phyloP scores from a whole-genome alignment of 1,284 basidiomycete genomes.

The Tilletia walkeri region DNA sequence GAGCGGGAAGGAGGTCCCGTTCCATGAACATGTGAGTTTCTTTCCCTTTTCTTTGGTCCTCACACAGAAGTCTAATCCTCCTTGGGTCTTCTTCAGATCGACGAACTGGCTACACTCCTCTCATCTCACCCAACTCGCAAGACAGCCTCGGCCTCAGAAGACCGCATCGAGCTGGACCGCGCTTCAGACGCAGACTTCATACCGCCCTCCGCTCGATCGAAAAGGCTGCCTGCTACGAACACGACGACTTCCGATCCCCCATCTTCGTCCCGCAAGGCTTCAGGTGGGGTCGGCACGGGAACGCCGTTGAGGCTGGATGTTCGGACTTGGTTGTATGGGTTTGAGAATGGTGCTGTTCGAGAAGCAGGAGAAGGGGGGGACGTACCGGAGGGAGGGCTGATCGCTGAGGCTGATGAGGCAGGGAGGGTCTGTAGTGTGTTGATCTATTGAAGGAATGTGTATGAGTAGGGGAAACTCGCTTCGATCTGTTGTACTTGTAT shows the following conservation, averaged over 20 bases:
- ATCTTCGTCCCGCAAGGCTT: not conserved
- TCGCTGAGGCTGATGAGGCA: slow-evolving; percentile 1
- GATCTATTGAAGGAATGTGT: not conserved
- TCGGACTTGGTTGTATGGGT: not conserved
- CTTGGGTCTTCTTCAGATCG: not conserved
- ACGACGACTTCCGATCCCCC: too few species aligned
- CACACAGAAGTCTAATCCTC: too few species aligned
- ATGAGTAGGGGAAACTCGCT: too few species aligned
- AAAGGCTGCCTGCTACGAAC: too few species aligned
- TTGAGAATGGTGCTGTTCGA: not conserved
- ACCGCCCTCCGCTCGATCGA: not conserved
- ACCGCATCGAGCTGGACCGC: not conserved
- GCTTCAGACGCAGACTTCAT: not conserved
- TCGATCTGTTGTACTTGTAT: too few species aligned
- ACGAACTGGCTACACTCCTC: not conserved
- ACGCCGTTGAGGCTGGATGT: not conserved
- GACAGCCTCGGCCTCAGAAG: not conserved
- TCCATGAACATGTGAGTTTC: not conserved
- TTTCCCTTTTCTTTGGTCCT: too few species aligned
- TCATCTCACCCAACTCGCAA: not conserved
- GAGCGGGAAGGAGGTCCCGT: not conserved
- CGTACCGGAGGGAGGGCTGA: not conserved
- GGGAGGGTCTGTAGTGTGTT: not conserved
- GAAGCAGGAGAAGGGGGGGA: not conserved
- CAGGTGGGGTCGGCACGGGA: not conserved